A percentile compares a stretch with the other conserved stretches of the same genome.
These are phyloP conservation scores for Aspergillus indologenus DNA, from an alignment of 495 filamentous ascomycete species.

Conservation along the genomic window DNA sequence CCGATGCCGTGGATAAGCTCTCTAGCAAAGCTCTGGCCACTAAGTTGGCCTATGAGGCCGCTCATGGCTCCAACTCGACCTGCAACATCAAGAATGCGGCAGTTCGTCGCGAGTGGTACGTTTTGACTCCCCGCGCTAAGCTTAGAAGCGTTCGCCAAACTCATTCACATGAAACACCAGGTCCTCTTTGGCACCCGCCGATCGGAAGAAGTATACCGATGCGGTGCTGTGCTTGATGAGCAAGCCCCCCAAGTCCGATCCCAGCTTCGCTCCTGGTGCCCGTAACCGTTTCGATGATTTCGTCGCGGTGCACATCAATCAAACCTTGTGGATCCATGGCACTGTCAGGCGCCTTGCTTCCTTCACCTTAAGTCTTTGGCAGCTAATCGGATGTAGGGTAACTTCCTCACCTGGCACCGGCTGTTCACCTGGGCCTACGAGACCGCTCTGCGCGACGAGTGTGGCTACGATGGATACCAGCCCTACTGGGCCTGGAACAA, in stretches of 20 bases:
- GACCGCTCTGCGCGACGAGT: conserved; percentile 61
- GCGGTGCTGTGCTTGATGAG: conserved; percentile 59
- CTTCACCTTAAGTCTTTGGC: no score
- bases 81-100: conserved; percentile 29
- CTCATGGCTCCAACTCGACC: neutral
- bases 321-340: conserved; percentile 55
- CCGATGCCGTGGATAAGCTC: conserved; percentile 15
- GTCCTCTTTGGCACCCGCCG: conserved; percentile 40
- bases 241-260: conserved; percentile 40
- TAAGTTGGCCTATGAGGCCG: conserved; percentile 13
- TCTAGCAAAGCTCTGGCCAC: conserved; percentile 14
- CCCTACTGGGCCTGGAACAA: conserved; percentile 61
- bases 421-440: conserved; percentile 61
- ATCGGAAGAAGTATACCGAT: conserved; percentile 54
- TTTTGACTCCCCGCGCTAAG: neutral
- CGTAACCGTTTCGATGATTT: conserved; percentile 64
- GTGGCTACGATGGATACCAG: conserved; percentile 54
- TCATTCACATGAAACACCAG: conserved; percentile 32
- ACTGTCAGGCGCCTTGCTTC: conserved; percentile 30
- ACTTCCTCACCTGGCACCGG: conserved; percentile 65
- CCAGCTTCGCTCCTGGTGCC: conserved; percentile 41
- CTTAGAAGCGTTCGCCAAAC: neutral
- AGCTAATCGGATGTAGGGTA: conserved; percentile 33
- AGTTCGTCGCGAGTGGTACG: conserved; percentile 35
- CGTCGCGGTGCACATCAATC: conserved; percentile 57